Conservation (phyloP, 306 rosid species). For the Casuarina equisetifolia region DNA sequence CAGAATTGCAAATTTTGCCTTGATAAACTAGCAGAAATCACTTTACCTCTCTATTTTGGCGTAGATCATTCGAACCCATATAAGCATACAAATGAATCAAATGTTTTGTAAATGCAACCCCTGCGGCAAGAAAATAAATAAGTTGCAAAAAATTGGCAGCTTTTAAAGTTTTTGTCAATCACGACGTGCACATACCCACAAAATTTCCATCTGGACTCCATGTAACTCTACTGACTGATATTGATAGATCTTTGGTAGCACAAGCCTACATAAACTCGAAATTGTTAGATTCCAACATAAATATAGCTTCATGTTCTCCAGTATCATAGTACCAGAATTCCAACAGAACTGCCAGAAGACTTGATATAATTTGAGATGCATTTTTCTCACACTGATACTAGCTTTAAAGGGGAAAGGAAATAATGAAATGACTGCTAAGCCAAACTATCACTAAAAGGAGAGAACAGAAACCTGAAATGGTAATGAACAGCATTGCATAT, state of each 20-base stretch:
- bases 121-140: conserved; percentile 46
- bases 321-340: conserved; percentile 16
- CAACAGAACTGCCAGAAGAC: conserved; percentile 7
- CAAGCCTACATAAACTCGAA: conserved; percentile 56
- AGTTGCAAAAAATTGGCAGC: conserved; percentile 26
- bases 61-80: conserved; percentile 62
- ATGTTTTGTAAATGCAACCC: conserved; percentile 86
- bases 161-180: conserved; percentile 21
- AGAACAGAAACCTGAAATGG: conserved; percentile 65
- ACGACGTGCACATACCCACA: conserved; percentile 64
- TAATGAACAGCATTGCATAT: conserved; percentile 46
- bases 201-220: conserved; percentile 90
- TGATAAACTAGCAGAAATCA: conserved; percentile 25
- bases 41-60: conserved; percentile 66
- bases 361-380: conserved; percentile 13
- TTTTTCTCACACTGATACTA: conserved; percentile 15
- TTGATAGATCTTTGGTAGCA: conserved; percentile 47
- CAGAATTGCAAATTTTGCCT: conserved; percentile 27
- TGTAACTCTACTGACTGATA: conserved; percentile 76
- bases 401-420: conserved; percentile 9
- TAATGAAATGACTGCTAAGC: conserved; percentile 20
- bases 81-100: conserved; percentile 76
- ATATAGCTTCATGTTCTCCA: conserved; percentile 22
- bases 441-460: conserved; percentile 9
- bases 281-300: conserved; percentile 36